These are phyloP conservation scores for Starmerella ratchasimensis DNA, from an alignment of 805 yeast species.

Conservation along the genomic window DNA sequence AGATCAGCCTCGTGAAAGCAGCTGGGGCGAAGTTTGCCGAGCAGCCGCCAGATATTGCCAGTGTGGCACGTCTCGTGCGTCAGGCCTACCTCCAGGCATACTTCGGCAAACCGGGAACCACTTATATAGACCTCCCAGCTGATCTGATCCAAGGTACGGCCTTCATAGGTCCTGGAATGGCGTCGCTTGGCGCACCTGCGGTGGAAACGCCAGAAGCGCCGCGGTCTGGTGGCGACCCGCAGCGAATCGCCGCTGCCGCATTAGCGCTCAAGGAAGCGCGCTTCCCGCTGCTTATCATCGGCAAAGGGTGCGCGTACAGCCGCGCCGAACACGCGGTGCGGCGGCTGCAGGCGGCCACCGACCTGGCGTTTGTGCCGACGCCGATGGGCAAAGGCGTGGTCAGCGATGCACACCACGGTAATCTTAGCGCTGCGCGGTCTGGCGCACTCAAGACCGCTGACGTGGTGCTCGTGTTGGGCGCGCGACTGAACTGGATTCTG, in stretches of 20 bases:
- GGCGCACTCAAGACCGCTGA: constrained; percentile 45
- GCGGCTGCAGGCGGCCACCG: constrained; percentile 31
- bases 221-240: constrained; percentile 28
- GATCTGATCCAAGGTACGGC: constrained; percentile 34
- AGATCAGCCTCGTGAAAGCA: constrained; percentile 36
- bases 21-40: constrained; percentile 39
- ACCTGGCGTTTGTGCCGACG: constrained; percentile 50
- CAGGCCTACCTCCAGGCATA: constrained; percentile 35
- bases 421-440: constrained; percentile 52
- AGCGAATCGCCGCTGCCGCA: constrained; percentile 29
- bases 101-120: constrained; percentile 45
- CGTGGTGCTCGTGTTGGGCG: constrained; percentile 47
- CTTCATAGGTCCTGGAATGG: not conserved
- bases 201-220: constrained; percentile 24
- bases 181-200: constrained; percentile 4
- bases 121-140: constrained; percentile 56
- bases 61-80: constrained; percentile 31
- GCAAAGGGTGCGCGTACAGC: constrained; percentile 50
- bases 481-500: constrained; percentile 59
- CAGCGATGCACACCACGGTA: constrained; percentile 35
- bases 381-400: constrained; percentile 71
- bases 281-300: constrained; percentile 44
- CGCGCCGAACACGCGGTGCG: constrained; percentile 32
- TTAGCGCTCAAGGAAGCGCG: constrained; percentile 27
- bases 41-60: constrained; percentile 28